Evolutionary conservation across 306 rosid species (phyloP).

Genomic region (Mimosa pudica): DNA sequence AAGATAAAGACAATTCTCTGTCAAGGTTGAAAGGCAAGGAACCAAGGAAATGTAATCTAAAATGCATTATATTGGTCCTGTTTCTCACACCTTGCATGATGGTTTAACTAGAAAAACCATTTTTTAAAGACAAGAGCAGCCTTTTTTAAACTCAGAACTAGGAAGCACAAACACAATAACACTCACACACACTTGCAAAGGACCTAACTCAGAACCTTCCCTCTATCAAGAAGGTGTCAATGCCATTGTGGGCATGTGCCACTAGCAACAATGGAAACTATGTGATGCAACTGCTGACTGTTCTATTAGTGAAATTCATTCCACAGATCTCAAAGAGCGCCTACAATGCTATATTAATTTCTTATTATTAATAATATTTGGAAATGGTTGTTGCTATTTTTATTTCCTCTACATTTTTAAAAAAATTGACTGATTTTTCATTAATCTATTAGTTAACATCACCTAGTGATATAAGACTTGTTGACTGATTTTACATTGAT

Average conservation of each 20-base stretch:
- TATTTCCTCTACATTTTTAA: not conserved
- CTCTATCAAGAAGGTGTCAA: not conserved
- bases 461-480: no score
- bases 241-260: not conserved
- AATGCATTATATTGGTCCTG: not conserved
- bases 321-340: no score
- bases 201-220: not conserved
- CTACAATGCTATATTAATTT: not conserved
- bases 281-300: not conserved
- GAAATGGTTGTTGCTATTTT: not conserved
- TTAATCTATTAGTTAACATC: no score
- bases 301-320: not conserved
- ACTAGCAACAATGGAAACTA: not conserved
- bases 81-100: slow-evolving; percentile 4
- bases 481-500: not conserved
- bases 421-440: not conserved
- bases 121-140: not conserved
- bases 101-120: not conserved
- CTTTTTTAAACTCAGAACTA: not conserved
- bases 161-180: not conserved
- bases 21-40: not conserved
- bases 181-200: not conserved
- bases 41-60: not conserved
- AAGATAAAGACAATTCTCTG: not conserved
- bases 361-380: not conserved